Percentiles rank a stretch among this genome's conserved stretches.
These are phyloP conservation scores for Artemisia tridentata DNA, from an alignment of 129 eudicot species.

Conservation along the genomic window DNA sequence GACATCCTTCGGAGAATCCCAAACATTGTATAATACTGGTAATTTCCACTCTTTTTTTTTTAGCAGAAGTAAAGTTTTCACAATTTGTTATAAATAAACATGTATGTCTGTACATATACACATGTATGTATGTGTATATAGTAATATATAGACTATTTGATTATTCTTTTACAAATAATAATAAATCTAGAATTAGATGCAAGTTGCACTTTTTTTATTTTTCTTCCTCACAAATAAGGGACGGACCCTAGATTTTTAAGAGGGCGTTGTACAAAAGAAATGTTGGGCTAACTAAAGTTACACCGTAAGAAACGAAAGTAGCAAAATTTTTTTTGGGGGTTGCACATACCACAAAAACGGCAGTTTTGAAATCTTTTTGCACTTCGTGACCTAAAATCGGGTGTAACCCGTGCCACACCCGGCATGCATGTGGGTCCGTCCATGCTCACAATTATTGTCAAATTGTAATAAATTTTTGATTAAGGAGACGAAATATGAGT, in stretches of 20 bases:
- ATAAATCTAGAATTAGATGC: constrained; percentile 7
- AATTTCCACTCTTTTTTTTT: neutral
- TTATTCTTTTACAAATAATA: constrained; percentile 10
- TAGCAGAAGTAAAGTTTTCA: neutral
- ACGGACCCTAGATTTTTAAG: too few relatives aligned
- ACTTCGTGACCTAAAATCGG: too few relatives aligned
- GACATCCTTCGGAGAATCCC: too few relatives aligned
- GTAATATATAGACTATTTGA: neutral
- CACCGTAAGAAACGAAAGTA: too few relatives aligned
- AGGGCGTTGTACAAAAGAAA: too few relatives aligned
- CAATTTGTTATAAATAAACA: neutral
- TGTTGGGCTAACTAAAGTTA: too few relatives aligned
- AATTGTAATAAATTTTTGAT: neutral
- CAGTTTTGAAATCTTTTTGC: too few relatives aligned
- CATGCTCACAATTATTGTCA: neutral
- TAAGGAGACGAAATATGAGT: neutral
- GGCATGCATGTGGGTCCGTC: too few relatives aligned
- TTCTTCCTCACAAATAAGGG: neutral
- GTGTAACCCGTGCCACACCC: too few relatives aligned
- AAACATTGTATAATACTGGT: neutral
- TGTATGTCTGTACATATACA: neutral
- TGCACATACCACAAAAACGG: too few relatives aligned
- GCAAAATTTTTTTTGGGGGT: too few relatives aligned
- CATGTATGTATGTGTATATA: neutral
- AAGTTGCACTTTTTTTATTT: neutral